Percentiles rank a stretch among this genome's conserved stretches.
Evolutionary conservation across 768 basidiomycete genomes (phyloP).

Genomic region (Naganishia antarctica): DNA sequence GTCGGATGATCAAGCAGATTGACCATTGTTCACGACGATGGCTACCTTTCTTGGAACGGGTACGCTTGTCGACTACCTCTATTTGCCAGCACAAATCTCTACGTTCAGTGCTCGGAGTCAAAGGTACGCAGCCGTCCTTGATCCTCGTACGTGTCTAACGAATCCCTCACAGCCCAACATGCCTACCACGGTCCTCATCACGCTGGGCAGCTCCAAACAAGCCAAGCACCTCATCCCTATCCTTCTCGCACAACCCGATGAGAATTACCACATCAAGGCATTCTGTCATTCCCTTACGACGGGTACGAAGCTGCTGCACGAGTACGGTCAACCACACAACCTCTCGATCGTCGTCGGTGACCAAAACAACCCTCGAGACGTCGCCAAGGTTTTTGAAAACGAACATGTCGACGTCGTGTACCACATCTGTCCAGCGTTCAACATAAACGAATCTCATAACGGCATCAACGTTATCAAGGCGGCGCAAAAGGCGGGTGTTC

Average conservation of each 20-base stretch:
- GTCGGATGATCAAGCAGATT: neutral
- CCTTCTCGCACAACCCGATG: slow-evolving; percentile 14
- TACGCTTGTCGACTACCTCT: too few species aligned
- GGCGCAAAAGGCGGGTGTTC: neutral
- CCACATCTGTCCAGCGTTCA: slow-evolving; percentile 8
- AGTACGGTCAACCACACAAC: slow-evolving; percentile 17
- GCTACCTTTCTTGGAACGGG: too few species aligned
- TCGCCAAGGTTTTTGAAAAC: slow-evolving; percentile 19
- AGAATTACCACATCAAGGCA: slow-evolving; percentile 18
- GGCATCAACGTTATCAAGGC: slow-evolving; percentile 14
- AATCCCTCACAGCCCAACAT: neutral
- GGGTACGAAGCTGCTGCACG: slow-evolving; percentile 13
- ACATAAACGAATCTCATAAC: slow-evolving; percentile 2
- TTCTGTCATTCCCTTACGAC: slow-evolving; percentile 17
- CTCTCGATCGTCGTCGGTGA: slow-evolving; percentile 12
- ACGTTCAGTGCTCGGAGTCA: too few species aligned
- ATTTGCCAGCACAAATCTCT: too few species aligned
- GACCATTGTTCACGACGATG: too few species aligned
- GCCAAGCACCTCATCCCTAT: slow-evolving; percentile 17
- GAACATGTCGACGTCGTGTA: slow-evolving; percentile 20
- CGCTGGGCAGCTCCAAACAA: slow-evolving; percentile 15
- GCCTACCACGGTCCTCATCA: slow-evolving; percentile 18
- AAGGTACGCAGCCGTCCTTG: too few species aligned
- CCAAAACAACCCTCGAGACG: slow-evolving; percentile 16
- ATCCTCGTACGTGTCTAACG: too few species aligned